Base-by-base conservation (phyloP, 2,329 filamentous ascomycete genomes). In the Colletotrichum orbiculare region DNA sequence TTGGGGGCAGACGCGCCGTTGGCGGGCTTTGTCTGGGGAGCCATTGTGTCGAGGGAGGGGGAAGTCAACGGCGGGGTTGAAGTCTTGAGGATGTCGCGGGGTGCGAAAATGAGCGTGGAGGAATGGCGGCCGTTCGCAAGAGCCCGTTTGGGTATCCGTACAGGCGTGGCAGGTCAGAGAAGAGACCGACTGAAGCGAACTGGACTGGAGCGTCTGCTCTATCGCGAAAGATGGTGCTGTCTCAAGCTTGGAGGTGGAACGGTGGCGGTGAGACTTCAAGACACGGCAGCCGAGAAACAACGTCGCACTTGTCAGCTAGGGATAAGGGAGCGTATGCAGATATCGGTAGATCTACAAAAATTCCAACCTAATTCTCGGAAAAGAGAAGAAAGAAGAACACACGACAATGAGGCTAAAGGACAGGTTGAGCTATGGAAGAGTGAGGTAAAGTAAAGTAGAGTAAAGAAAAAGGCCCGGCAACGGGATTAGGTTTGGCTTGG, bases 1-100 rank as follows among this genome's bases (percentile, higher is more conserved):
- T 48, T 61, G 15, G 58, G 35, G n/a, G 58, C 55, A 50, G 55
- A 41, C 15, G 46, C 46, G 54, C 63, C 64, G 60, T 66, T 66
- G 58, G 45, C 12, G n/a, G 25, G 8, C 34, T 58, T 64, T 45
- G 53, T 54, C 38, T 49, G 46, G 11, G 63, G 48, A 39, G 64
- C 64, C 64, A 66, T 66, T 54, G 41, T 41, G 41, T 56, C 15
- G n/a, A 12, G 25, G 35, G 35, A n/a, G 37, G n/a, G 45, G 15
- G 42, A 3, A 38, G 33, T 61, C 48, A 52, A 55, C 35, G 46
- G 35, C 39, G 35, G 52, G 35, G 35, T 13, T 15, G 25, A 25
- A 25, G 25, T 25, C 8, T n/a, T 33, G 38, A n/a, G 10, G 6
- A 13, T 45, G 50, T 55, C 13, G 39, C 33, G 45, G 46, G 17